Conservation (phyloP, 257 asterid genomes). For the Euphrasia confusa region DNA sequence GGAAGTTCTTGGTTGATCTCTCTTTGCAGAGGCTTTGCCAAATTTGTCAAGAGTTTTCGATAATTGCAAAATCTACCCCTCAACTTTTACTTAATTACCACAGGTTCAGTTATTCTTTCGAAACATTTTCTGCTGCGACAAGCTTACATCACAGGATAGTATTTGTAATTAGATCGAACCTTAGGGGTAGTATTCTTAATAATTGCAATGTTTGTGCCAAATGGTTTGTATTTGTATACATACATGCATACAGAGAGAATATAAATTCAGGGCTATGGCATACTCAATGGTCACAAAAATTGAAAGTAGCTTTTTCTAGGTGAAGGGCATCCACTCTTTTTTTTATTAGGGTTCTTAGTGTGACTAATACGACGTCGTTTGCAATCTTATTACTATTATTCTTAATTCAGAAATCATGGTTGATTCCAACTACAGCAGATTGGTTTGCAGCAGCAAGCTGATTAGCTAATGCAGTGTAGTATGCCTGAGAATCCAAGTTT, state of each 20-base stretch:
- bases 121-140: background rate
- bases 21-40: slow-evolving; percentile 6
- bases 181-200: background rate
- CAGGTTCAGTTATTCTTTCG: background rate
- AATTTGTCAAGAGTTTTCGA: slow-evolving; percentile 12
- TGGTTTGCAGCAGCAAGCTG: too few species aligned
- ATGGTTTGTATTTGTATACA: too few species aligned
- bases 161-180: background rate
- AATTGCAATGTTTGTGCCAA: slow-evolving; percentile 13
- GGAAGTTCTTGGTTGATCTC: background rate
- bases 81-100: background rate
- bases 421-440: too few species aligned
- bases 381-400: too few species aligned
- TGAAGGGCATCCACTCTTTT: slow-evolving; percentile 2
- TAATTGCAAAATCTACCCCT: background rate
- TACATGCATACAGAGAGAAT: background rate
- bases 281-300: background rate
- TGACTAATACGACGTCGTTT: too few species aligned
- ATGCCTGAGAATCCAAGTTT: slow-evolving; percentile 44
- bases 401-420: too few species aligned
- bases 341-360: too few species aligned
- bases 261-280: background rate
- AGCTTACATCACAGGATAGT: background rate
- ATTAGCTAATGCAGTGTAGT: slow-evolving; percentile 17
- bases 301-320: slow-evolving; percentile 7